Conservation (phyloP, 768 basidiomycete species). For the Boletus vermiculosoides region DNA sequence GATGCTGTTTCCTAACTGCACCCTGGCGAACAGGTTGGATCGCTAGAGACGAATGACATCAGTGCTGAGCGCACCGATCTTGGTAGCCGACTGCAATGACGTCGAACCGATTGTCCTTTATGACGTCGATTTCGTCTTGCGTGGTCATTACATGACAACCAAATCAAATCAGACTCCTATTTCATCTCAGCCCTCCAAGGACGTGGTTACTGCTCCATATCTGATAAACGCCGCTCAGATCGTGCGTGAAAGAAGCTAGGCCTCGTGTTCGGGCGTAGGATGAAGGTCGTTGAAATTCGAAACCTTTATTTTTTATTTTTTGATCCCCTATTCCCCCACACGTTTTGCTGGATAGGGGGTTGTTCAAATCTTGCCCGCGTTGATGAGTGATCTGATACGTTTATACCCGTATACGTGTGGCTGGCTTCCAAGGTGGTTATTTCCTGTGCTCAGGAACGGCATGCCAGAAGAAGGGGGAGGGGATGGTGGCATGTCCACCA, state of each 20-base stretch:
- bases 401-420: not conserved
- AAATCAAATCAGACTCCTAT: not conserved
- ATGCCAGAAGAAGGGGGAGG: not conserved
- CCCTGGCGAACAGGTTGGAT: not conserved
- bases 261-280: not conserved
- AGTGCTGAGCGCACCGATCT: not conserved
- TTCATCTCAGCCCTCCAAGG: not conserved
- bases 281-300: not conserved
- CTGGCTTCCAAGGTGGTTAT: not conserved
- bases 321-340: not conserved
- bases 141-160: not conserved
- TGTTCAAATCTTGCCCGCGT: not conserved
- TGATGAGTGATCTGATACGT: not conserved
- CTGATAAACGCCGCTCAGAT: constrained; percentile 9
- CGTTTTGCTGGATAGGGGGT: not conserved
- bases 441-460: not conserved
- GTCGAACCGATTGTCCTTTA: not conserved
- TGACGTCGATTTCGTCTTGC: not conserved
- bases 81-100: not conserved
- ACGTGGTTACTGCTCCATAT: not conserved
- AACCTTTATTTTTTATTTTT: not conserved
- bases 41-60: constrained; percentile 6
- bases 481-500: not conserved
- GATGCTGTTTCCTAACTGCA: not conserved
- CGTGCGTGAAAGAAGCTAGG: not conserved